phyloP scores from a whole-genome alignment of 768 basidiomycete species.

The Plicaturopsis crispa region DNA sequence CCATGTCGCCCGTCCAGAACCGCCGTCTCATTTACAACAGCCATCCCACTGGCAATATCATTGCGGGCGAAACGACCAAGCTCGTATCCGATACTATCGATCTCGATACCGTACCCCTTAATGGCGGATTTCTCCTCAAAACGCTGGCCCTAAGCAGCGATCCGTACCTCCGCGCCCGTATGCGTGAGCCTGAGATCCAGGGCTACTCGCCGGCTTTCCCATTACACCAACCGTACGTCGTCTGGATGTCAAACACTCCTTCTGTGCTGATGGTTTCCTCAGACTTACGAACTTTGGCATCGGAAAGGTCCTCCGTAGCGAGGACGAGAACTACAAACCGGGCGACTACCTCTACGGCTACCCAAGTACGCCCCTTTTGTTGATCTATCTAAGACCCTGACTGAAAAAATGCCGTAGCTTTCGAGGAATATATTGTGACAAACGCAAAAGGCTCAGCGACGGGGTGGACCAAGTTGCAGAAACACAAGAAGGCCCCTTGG shows the following conservation, averaged over 20 bases:
- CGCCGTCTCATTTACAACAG: not conserved
- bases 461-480: constrained; percentile 12
- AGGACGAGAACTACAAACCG: constrained; percentile 17
- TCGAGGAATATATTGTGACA: constrained; percentile 9
- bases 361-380: constrained; percentile 16
- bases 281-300: constrained; percentile 18
- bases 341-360: constrained; percentile 27
- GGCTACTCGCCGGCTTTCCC: constrained; percentile 14
- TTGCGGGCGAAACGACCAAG: constrained; percentile 20
- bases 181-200: constrained; percentile 16
- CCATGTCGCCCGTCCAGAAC: not conserved
- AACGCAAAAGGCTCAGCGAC: not conserved
- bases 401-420: constrained; percentile 4
- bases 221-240: constrained; percentile 14
- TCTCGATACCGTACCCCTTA: constrained; percentile 23
- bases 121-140: constrained; percentile 29
- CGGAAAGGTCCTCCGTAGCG: constrained; percentile 25
- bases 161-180: constrained; percentile 25
- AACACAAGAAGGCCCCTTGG: constrained; percentile 22
- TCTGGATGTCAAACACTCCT: not conserved
- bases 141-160: constrained; percentile 29
- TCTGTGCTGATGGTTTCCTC: not conserved
- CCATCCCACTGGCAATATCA: not conserved
- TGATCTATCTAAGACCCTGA: constrained; percentile 10
- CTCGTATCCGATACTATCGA: constrained; percentile 28